phyloP scores from a whole-genome alignment of 306 rosid species.

The Ormosia emarginata region DNA sequence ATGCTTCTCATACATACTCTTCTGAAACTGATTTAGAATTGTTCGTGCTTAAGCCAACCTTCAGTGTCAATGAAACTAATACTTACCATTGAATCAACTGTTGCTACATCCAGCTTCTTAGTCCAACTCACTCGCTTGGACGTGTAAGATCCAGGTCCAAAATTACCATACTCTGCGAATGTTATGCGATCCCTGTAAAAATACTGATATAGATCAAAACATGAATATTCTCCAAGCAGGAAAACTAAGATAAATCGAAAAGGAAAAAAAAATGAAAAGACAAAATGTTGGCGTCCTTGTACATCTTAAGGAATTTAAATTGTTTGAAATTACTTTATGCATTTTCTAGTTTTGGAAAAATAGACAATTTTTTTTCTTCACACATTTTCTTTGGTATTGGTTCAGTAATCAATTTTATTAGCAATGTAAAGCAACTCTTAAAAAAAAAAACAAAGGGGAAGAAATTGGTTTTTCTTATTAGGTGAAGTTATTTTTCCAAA shows the following conservation, averaged over 20 bases:
- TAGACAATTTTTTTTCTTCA: too few relatives aligned
- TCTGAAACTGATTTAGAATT: not conserved
- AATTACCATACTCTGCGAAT: conserved; percentile 52
- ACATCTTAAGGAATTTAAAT: too few relatives aligned
- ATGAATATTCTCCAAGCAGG: not conserved
- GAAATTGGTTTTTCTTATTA: too few relatives aligned
- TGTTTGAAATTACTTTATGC: too few relatives aligned
- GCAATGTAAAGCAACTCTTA: too few relatives aligned
- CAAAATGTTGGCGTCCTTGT: not conserved
- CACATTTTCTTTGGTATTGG: too few relatives aligned
- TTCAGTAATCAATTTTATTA: too few relatives aligned
- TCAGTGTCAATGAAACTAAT: conserved; percentile 39
- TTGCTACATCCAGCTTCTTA: conserved; percentile 27
- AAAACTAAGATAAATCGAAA: not conserved
- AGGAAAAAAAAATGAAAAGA: not conserved
- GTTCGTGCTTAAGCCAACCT: conserved; percentile 56
- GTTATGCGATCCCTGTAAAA: conserved; percentile 37
- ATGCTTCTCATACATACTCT: not conserved
- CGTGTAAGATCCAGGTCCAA: conserved; percentile 51
- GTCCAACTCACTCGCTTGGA: conserved; percentile 55
- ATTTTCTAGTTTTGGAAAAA: too few relatives aligned
- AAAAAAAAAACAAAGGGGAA: too few relatives aligned
- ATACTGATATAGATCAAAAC: not conserved
- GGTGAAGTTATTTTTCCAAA: too few relatives aligned
- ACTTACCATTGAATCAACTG: conserved; percentile 23